Conservation (phyloP, 306 rosid genomes). For the Dryas alaskensis region DNA sequence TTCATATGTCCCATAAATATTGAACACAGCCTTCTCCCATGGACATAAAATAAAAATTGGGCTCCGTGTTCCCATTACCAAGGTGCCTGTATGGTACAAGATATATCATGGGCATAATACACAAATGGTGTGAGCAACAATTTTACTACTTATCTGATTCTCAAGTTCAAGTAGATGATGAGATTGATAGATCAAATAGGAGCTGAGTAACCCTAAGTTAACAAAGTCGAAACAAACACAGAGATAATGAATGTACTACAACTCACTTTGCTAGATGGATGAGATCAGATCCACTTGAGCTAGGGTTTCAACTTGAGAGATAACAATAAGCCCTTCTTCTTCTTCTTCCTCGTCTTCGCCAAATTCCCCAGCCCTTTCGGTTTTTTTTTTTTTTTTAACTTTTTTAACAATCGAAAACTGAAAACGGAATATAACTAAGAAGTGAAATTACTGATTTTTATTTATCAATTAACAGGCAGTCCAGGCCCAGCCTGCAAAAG, state of each 20-base stretch:
- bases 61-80: slow-evolving; percentile 26
- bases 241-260: neutral
- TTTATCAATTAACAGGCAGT: neutral
- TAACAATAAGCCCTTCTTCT: neutral
- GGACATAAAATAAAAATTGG: slow-evolving; percentile 8
- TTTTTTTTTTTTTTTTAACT: neutral
- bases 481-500: neutral
- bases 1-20: slow-evolving; percentile 15
- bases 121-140: neutral
- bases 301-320: neutral
- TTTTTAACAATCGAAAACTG: neutral
- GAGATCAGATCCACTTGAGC: neutral
- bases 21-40: slow-evolving; percentile 15
- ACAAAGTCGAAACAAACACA: neutral
- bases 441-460: neutral
- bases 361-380: neutral
- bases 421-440: neutral
- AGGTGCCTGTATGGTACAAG: neutral
- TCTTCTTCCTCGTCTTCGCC: neutral
- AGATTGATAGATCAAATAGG: neutral
- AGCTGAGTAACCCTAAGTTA: neutral
- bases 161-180: neutral
- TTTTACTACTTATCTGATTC: neutral
- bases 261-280: slow-evolving; percentile 1
- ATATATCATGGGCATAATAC: neutral